Percentiles rank a stretch among this genome's conserved stretches.
phyloP scores from a whole-genome alignment of 768 basidiomycete genomes.

The Podaxis mareebaensis region DNA sequence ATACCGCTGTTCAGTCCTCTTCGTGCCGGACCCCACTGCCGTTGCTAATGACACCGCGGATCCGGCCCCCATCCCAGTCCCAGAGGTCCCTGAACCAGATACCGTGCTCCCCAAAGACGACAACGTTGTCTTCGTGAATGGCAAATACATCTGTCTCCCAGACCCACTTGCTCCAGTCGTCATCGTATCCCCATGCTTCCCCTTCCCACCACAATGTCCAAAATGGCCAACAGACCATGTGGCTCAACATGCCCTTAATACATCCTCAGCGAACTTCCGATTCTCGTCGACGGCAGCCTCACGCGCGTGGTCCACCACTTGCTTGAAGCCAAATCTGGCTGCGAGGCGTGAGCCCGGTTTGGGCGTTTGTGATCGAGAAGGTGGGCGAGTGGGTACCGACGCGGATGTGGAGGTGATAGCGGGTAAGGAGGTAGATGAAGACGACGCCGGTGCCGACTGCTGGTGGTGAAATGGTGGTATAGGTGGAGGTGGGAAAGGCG shows the following conservation, averaged over 20 bases:
- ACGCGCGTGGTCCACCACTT: slow-evolving; percentile 65
- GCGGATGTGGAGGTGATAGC: slow-evolving; percentile 22
- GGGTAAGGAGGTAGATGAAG: no score
- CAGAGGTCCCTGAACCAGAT: not conserved
- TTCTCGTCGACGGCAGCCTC: slow-evolving; percentile 51
- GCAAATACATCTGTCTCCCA: slow-evolving; percentile 11
- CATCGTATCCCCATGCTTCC: slow-evolving; percentile 21
- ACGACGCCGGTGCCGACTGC: not conserved
- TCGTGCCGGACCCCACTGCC: not conserved
- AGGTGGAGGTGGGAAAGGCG: not conserved
- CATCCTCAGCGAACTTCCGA: slow-evolving; percentile 53
- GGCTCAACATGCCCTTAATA: slow-evolving; percentile 55
- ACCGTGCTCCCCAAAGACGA: not conserved
- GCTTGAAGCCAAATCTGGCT: slow-evolving; percentile 53
- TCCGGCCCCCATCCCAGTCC: not conserved
- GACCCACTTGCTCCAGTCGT: slow-evolving; percentile 20
- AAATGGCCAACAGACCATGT: slow-evolving; percentile 46
- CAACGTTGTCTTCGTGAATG: slow-evolving; percentile 4
- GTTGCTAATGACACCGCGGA: not conserved
- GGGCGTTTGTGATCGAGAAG: slow-evolving; percentile 28
- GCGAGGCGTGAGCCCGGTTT: slow-evolving; percentile 18
- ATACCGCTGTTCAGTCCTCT: not conserved
- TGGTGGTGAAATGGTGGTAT: not conserved
- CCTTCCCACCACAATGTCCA: not conserved
- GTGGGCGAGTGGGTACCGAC: slow-evolving; percentile 20